Base-by-base conservation (phyloP, 352 stramenopile genomes). In the Pythium phragmiticola region DNA sequence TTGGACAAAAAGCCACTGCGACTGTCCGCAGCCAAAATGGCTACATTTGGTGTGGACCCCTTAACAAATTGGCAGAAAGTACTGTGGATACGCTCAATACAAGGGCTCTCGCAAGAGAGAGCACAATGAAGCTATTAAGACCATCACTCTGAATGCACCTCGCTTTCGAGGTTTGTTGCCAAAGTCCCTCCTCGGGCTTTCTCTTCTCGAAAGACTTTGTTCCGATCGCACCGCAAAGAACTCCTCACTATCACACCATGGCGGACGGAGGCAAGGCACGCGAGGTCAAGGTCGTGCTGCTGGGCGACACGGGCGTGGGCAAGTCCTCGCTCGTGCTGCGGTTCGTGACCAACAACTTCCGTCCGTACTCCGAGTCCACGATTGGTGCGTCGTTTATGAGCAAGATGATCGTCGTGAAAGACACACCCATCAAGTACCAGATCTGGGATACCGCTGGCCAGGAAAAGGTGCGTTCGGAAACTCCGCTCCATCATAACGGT, bases 371-470 rank as follows among this genome's bases (percentile, higher is more conserved):
- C 16, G 94, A 99, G 80, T 97, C 93, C 30, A 99, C 97, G 16
- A 99, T 99, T 69, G 96, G 97, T 63, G 96, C 96, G 30, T 98
- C 92, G 46, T 99, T 98, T 87, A 98, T 99, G 90, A 92, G 76
- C 60, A 98, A 99, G 82, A 97, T 98, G 70, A 94, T 98, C 57
- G 81, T 95, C 41, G 87, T 98, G 42, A 93, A 97, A 60, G 88
- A 94, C 69, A 84, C 85, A 48, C 84, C 90, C 50, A 95, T 97
- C 66, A 98, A 98, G 82, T 98, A 98, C 72, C 93, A 99, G 78
- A 99, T 99, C 73, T 99, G 96, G 96, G 96, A 99, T 75, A 99
- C 97, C 14, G 97, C 97, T 36, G 97, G 97, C 16, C 96, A 99
- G 82, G 96, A 99, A 64, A 94, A 94, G 76, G 80, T 90, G 65